Conservation (phyloP, 1,284 basidiomycete species). For the Schizophyllum commune region DNA sequence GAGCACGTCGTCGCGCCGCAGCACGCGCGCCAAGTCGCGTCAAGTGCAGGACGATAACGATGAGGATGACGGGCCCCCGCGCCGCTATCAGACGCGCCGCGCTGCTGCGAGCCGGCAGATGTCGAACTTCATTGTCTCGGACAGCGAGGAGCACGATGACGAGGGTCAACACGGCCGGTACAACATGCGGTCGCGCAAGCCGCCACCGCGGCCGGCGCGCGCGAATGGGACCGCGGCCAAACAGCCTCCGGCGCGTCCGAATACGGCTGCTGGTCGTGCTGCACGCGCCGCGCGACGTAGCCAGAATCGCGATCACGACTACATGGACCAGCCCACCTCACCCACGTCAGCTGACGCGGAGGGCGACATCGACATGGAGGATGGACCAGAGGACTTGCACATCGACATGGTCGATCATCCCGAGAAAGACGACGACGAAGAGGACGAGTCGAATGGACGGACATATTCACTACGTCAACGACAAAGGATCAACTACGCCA, state of each 20-base stretch:
- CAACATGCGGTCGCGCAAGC: not conserved
- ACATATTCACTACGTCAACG: constrained; percentile 61
- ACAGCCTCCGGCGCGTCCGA: constrained; percentile 44
- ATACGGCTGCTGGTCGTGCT: constrained; percentile 31
- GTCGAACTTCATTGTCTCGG: constrained; percentile 5
- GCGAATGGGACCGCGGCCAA: constrained; percentile 5
- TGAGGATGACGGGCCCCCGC: constrained; percentile 31
- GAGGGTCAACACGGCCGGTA: not conserved
- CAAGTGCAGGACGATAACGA: constrained; percentile 27
- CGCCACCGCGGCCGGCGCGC: constrained; percentile 7
- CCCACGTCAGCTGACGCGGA: constrained; percentile 21
- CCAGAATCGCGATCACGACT: constrained; percentile 26
- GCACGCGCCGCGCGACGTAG: constrained; percentile 39
- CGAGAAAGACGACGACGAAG: constrained; percentile 17
- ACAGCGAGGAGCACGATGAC: constrained; percentile 1
- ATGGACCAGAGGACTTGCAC: constrained; percentile 13
- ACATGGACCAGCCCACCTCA: constrained; percentile 18
- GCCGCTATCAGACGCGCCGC: constrained; percentile 29
- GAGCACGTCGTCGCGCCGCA: constrained; percentile 13
- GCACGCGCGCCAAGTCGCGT: constrained; percentile 12
- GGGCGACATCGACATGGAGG: constrained; percentile 21
- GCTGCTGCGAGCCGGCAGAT: constrained; percentile 19
- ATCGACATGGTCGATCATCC: constrained; percentile 2
- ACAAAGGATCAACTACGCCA: constrained; percentile 65
- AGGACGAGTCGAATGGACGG: constrained; percentile 45